Percentiles rank a stretch among this genome's conserved stretches.
Conservation (phyloP, 495 filamentous ascomycete genomes). For the Aspergillus panamensis region DNA sequence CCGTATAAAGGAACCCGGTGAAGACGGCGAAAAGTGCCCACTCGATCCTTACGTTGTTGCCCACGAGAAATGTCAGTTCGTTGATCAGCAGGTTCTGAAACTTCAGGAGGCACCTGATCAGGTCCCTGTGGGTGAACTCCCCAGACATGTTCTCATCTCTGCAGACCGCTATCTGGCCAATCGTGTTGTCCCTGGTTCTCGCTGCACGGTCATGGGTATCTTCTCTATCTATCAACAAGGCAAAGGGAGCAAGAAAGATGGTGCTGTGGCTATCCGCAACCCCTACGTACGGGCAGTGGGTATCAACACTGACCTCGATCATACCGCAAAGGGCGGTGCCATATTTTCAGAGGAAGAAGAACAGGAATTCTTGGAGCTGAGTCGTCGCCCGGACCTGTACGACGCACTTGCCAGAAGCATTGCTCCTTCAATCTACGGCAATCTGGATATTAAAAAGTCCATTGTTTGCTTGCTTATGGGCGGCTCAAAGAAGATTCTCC, state of each 20-base stretch:
- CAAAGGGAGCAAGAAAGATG: constrained; percentile 79
- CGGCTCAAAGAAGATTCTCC: constrained; percentile 96
- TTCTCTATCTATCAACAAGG: constrained; percentile 86
- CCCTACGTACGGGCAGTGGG: constrained; percentile 95
- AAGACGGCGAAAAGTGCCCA: constrained; percentile 70
- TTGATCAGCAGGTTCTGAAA: constrained; percentile 97
- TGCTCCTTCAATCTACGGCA: constrained; percentile 96
- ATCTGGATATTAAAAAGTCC: constrained; percentile 96
- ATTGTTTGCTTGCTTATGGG: constrained; percentile 94
- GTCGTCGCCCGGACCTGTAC: constrained; percentile 86
- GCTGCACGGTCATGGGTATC: constrained; percentile 94
- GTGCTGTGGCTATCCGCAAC: constrained; percentile 90
- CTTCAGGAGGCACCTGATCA: constrained; percentile 98
- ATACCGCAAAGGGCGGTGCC: constrained; percentile 80
- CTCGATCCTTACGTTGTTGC: constrained; percentile 93
- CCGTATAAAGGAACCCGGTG: constrained; percentile 53
- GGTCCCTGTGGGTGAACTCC: constrained; percentile 94
- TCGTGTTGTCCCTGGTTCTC: constrained; percentile 89
- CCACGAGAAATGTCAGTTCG: constrained; percentile 92
- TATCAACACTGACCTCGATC: constrained; percentile 84
- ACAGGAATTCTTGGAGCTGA: constrained; percentile 94
- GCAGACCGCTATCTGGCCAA: constrained; percentile 96
- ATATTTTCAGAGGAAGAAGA: constrained; percentile 95
- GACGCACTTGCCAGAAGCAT: constrained; percentile 87
- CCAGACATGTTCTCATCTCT: constrained; percentile 88